A percentile compares a stretch with the other conserved stretches of the same genome.
Evolutionary conservation across 371 early-diverging fungal species (phyloP).

Genomic region (Haplosporangium sp.): DNA sequence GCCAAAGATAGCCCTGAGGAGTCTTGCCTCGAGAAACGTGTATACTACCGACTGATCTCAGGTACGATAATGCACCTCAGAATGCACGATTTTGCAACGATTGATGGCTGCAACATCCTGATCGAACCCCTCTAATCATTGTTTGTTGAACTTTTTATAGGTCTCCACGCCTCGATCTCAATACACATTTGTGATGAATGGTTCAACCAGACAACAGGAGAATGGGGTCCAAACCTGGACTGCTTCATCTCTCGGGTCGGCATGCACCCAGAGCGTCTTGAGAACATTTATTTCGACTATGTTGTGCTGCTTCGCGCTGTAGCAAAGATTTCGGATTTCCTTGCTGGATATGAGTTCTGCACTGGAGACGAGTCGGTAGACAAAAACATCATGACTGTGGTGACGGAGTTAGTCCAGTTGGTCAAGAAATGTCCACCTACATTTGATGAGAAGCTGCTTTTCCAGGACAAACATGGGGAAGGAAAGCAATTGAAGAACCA

Average conservation of each 20-base stretch:
- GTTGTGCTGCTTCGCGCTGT: slow-evolving; percentile 87
- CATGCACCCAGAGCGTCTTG: slow-evolving; percentile 88
- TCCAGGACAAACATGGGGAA: slow-evolving; percentile 52
- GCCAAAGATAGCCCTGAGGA: slow-evolving; percentile 58
- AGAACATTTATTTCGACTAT: slow-evolving; percentile 95
- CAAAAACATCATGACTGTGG: slow-evolving; percentile 59
- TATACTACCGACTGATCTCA: slow-evolving; percentile 93
- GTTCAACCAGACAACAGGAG: slow-evolving; percentile 84
- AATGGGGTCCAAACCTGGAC: slow-evolving; percentile 90
- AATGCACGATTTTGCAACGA: background rate
- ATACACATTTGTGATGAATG: slow-evolving; percentile 96
- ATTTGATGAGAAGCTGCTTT: slow-evolving; percentile 91
- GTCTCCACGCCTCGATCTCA: slow-evolving; percentile 95
- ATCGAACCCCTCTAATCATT: background rate
- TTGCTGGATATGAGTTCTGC: slow-evolving; percentile 77
- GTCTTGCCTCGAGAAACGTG: slow-evolving; percentile 88
- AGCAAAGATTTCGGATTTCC: slow-evolving; percentile 82
- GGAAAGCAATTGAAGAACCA: slow-evolving; percentile 74
- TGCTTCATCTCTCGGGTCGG: slow-evolving; percentile 93
- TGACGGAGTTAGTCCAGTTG: slow-evolving; percentile 67
- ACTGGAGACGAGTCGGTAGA: slow-evolving; percentile 69
- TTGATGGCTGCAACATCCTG: too few relatives aligned
- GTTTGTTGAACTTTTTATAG: slow-evolving; percentile 8
- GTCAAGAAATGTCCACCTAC: slow-evolving; percentile 76
- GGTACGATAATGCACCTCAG: slow-evolving; percentile 61